These are phyloP conservation scores for Hypomyces perniciosus DNA, from an alignment of 2,329 filamentous ascomycete genomes.

Conservation along the genomic window DNA sequence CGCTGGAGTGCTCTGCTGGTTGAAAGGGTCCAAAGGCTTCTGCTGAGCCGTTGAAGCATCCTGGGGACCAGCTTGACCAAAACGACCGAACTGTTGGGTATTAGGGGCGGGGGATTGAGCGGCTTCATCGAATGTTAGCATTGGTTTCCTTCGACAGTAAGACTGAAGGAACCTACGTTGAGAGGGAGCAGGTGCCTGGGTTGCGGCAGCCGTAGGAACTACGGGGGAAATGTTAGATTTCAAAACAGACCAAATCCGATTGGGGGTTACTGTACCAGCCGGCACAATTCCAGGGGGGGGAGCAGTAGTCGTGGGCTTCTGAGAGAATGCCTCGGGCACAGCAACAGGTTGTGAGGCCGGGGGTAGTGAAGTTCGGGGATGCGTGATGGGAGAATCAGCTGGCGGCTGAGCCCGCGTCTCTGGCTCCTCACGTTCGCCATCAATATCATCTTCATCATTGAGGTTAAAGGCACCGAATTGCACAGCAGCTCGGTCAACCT, in stretches of 20 bases:
- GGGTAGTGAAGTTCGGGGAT: constrained; percentile 80
- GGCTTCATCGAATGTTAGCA: constrained; percentile 16
- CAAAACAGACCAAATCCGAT: neutral
- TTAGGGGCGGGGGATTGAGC: constrained; percentile 48
- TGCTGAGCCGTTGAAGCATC: constrained; percentile 55
- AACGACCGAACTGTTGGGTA: constrained; percentile 65
- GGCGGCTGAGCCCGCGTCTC: constrained; percentile 92
- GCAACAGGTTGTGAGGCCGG: constrained; percentile 55
- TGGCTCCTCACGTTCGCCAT: constrained; percentile 89
- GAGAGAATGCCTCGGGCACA: constrained; percentile 50
- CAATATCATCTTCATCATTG: constrained; percentile 82
- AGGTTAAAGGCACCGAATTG: constrained; percentile 95
- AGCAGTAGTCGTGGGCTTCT: constrained; percentile 47
- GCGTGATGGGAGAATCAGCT: constrained; percentile 81
- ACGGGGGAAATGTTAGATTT: neutral
- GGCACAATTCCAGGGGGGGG: constrained; percentile 30
- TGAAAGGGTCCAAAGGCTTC: constrained; percentile 85
- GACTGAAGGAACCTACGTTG: constrained; percentile 17
- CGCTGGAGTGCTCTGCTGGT: constrained; percentile 57
- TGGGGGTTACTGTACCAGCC: constrained; percentile 24
- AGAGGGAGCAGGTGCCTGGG: constrained; percentile 26
- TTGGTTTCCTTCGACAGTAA: neutral
- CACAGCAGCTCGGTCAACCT: constrained; percentile 85
- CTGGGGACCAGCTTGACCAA: constrained; percentile 55
- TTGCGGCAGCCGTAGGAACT: constrained; percentile 19